Evolutionary conservation across 768 basidiomycete species (phyloP), one percentile per base, ranked within the genome.

Genomic region (Naganishia vishniacii): DNA sequence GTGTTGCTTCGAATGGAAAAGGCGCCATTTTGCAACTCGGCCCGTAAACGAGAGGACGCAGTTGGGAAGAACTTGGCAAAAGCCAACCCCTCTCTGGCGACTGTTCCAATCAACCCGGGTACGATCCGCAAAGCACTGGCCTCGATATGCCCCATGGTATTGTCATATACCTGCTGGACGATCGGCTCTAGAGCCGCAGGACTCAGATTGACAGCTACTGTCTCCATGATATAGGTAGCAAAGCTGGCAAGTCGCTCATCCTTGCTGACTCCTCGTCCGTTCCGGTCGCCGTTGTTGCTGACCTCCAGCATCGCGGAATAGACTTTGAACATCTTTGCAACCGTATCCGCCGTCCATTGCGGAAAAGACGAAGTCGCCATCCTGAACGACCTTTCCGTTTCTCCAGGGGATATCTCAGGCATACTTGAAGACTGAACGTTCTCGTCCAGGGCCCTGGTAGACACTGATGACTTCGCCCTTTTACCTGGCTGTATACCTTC

Each of bases 121-220:
- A 95, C 88, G 3, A 91, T 88, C 61, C 86, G 82, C 56, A 93
- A 89, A n/a, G 89, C 84, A 75, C 95, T 97, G 44, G 89, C 86
- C 71, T 90, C 89, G 3, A 87, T 87, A 68, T 91, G 91, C 1
- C 88, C 85, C n/a, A 87, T 89, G 0, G 85, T 88, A 72, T 95
- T 94, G 59, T 92, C 85, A 70, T 82, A 87, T 44, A 92, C 85
- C 47, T 95, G 81, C 67, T 88, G 87, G 68, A 98, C 80, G 18
- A 91, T 87, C 47, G 94, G 81, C 68, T 88, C 87, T 68, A 97
- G 80, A 13, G 89, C 87, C 2, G 87, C 86, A 31, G 84, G 82
- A 29, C 83, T 83, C 23, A 89, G 87, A 12, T 86, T 85, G 73
- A 37, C 32, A 12, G 61, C 23, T 8, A 66, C 51, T 4, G 42